phyloP scores from a whole-genome alignment of 2,329 filamentous ascomycete species.

The Microsporum ferrugineum region DNA sequence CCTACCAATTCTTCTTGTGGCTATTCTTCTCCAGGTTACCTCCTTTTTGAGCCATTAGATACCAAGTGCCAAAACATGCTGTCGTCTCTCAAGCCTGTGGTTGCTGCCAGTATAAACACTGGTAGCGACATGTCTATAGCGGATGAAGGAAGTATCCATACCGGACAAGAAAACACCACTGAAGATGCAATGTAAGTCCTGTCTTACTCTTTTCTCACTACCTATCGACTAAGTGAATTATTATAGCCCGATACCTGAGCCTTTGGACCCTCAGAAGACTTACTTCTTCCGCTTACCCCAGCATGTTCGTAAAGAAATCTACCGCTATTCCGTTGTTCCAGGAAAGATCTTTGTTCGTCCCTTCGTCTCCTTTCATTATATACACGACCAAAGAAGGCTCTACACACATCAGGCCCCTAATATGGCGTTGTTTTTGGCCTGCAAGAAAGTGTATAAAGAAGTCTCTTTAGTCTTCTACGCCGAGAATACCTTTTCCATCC shows the following conservation, averaged over 20 bases:
- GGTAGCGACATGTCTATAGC: neutral
- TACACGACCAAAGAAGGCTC: slow-evolving; percentile 4
- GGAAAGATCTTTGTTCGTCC: slow-evolving; percentile 15
- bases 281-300: slow-evolving; percentile 15
- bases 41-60: neutral
- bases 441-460: slow-evolving; percentile 15
- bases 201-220: neutral
- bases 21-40: neutral
- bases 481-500: slow-evolving; percentile 18
- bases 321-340: slow-evolving; percentile 14
- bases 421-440: slow-evolving; percentile 13
- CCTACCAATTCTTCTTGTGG: neutral
- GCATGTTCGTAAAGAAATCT: slow-evolving; percentile 14
- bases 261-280: neutral
- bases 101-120: neutral
- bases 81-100: neutral
- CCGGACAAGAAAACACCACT: neutral
- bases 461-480: slow-evolving; percentile 14
- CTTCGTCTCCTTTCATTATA: slow-evolving; percentile 14
- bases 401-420: slow-evolving; percentile 13
- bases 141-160: neutral
- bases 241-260: neutral
- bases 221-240: neutral
- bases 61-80: neutral
- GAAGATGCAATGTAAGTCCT: neutral